These are phyloP conservation scores for Sicyos baderoa DNA, from an alignment of 306 rosid species.

Conservation along the genomic window DNA sequence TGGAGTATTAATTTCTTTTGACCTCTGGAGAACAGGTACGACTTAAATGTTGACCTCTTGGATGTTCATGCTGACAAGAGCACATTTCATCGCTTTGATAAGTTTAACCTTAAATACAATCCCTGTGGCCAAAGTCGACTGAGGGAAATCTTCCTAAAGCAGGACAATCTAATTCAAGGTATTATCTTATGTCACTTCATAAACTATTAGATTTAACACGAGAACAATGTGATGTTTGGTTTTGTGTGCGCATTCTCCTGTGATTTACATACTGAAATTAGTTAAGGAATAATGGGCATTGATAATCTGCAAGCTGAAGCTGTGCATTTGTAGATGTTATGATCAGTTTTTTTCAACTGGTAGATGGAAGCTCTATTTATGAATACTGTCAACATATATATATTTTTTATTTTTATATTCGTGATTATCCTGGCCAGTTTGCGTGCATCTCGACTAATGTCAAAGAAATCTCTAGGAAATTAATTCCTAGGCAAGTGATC, in stretches of 20 bases:
- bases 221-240: background rate
- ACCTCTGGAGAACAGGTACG: conserved; percentile 55
- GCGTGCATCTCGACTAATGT: too few species aligned
- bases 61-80: conserved; percentile 99
- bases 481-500: too few species aligned
- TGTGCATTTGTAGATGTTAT: background rate
- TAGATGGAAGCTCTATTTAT: background rate
- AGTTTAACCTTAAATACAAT: conserved; percentile 93
- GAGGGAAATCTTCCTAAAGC: conserved; percentile 93
- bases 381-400: background rate
- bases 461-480: too few species aligned
- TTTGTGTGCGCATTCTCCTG: background rate
- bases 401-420: too few species aligned
- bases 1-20: conserved; percentile 13
- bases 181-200: conserved; percentile 16
- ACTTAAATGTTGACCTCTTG: conserved; percentile 97
- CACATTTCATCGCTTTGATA: conserved; percentile 98
- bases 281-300: background rate
- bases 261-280: background rate
- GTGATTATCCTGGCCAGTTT: too few species aligned
- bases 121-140: conserved; percentile 99
- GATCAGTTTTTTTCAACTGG: background rate
- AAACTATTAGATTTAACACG: background rate
- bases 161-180: conserved; percentile 99
- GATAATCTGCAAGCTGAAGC: background rate